phyloP scores from a whole-genome alignment of 2,329 filamentous ascomycete genomes.

The Stachybotrys echinatus region DNA sequence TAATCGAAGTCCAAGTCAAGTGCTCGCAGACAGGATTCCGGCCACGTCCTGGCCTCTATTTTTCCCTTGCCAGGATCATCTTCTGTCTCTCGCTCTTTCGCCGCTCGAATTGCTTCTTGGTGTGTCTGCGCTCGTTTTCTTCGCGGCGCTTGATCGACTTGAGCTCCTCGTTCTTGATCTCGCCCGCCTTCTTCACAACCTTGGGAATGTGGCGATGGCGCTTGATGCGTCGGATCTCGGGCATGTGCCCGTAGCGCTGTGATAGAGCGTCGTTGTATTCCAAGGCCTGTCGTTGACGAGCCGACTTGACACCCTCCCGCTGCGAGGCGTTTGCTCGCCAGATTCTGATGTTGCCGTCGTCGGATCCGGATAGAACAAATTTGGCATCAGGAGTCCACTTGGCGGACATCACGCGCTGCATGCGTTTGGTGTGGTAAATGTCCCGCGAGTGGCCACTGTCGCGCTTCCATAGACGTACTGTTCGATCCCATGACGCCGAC shows the following conservation, averaged over 20 bases:
- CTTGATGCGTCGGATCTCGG: constrained; percentile 85
- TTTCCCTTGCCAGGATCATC: constrained; percentile 69
- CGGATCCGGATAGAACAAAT: constrained; percentile 84
- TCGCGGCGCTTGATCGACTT: constrained; percentile 82
- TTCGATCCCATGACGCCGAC: constrained; percentile 79
- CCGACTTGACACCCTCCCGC: constrained; percentile 78
- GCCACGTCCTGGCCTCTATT: constrained; percentile 32
- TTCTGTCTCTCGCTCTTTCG: constrained; percentile 82
- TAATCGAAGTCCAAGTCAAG: not conserved
- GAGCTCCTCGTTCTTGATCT: constrained; percentile 91
- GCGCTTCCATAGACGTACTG: constrained; percentile 78
- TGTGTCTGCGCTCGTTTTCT: constrained; percentile 92
- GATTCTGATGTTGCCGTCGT: constrained; percentile 82
- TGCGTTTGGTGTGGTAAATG: constrained; percentile 94
- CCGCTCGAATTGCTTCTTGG: constrained; percentile 72
- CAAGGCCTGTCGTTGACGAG: constrained; percentile 77
- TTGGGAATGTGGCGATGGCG: constrained; percentile 88
- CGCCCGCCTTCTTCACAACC: constrained; percentile 88
- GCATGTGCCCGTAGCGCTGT: constrained; percentile 88
- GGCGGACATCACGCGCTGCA: constrained; percentile 88
- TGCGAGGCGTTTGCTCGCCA: constrained; percentile 87
- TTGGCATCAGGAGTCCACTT: constrained; percentile 84
- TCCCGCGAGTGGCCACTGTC: constrained; percentile 81
- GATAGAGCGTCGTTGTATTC: constrained; percentile 88
- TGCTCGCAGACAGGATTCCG: too few relatives aligned